phyloP scores from a whole-genome alignment of 495 filamentous ascomycete genomes.

The Xylaria scruposa region DNA sequence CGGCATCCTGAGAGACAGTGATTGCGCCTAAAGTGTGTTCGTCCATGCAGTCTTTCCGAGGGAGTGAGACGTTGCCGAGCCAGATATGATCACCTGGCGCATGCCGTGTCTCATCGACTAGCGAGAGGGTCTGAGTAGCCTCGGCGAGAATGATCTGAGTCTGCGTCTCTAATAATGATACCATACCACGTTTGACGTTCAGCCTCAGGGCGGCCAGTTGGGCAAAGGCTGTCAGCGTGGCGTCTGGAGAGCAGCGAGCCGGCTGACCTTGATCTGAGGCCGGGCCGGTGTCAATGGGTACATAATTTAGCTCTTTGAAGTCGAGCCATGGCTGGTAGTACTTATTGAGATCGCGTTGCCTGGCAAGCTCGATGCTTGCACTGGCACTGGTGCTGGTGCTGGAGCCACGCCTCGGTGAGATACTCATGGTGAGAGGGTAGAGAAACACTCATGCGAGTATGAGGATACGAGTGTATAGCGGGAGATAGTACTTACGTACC shows the following conservation, averaged over 20 bases:
- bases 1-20: not conserved
- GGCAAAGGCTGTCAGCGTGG: slow-evolving; percentile 68
- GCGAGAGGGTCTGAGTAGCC: slow-evolving; percentile 60
- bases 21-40: not conserved
- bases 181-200: slow-evolving; percentile 58
- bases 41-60: slow-evolving; percentile 36
- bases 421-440: not conserved
- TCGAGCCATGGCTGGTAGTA: slow-evolving; percentile 40
- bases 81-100: slow-evolving; percentile 37
- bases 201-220: slow-evolving; percentile 65
- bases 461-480: not conserved
- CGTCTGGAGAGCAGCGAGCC: slow-evolving; percentile 51
- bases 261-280: slow-evolving; percentile 15
- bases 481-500: not conserved
- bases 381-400: not conserved
- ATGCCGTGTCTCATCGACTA: slow-evolving; percentile 37
- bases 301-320: slow-evolving; percentile 31
- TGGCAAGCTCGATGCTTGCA: slow-evolving; percentile 29
- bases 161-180: slow-evolving; percentile 66
- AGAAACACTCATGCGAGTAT: not conserved
- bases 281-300: slow-evolving; percentile 29
- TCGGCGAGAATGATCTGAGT: slow-evolving; percentile 69
- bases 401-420: not conserved
- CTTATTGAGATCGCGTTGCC: slow-evolving; percentile 35
- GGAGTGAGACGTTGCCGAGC: slow-evolving; percentile 37